Base-by-base conservation (phyloP, 2,329 filamentous ascomycete genomes). In the Lasiodiplodia hormozganensis region DNA sequence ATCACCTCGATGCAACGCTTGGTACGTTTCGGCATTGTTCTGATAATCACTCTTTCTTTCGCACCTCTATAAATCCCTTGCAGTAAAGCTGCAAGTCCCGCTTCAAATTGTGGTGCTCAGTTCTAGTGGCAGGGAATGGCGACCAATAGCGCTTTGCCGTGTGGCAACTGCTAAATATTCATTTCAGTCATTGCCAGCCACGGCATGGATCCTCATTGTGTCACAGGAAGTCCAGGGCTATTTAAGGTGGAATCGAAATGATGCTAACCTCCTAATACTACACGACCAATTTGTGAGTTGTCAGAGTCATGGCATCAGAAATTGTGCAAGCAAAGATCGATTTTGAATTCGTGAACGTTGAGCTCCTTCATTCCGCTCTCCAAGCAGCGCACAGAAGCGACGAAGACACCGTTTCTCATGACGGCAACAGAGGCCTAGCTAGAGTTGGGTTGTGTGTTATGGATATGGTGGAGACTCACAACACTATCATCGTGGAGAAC, bases 371-470 rank as follows among this genome's bases (percentile, higher is more conserved):
- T 18, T 66, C 40, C 16, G 69, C 69, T 70, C 69, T 70, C 16
- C 62, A 21, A 25, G 66, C 69, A 68, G 69, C 69, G 21, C 65
- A 70, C 54, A 36, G 65, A 47, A 62, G 51, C 21, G 58, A 62
- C 4, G n/a, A 68, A 28, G 52, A 70, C 14, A 57, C 47, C 14
- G 16, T 23, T 47, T 68, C 65, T n/a, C 43, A 53, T 62, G 65
- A 70, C 31, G 57, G 69, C 21, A 69, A 69, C 36, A 69, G 69
- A 38, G 67, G 58, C 7, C 28, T 69, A 25, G 58, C 67, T 25
- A 49, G 28, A 2, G 36, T 69, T 18, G 67, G 67, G 8, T 4
- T 34, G 14, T 47, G 43, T 34, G 69, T 38, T 21, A 51, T 69
- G 25, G 69, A 70, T 8, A 70, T 68, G 47, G 53, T 68, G 36